Percentiles rank a stretch among this genome's conserved stretches.
phyloP scores from a whole-genome alignment of 768 basidiomycete genomes.

The Tricholoma saponaceum region DNA sequence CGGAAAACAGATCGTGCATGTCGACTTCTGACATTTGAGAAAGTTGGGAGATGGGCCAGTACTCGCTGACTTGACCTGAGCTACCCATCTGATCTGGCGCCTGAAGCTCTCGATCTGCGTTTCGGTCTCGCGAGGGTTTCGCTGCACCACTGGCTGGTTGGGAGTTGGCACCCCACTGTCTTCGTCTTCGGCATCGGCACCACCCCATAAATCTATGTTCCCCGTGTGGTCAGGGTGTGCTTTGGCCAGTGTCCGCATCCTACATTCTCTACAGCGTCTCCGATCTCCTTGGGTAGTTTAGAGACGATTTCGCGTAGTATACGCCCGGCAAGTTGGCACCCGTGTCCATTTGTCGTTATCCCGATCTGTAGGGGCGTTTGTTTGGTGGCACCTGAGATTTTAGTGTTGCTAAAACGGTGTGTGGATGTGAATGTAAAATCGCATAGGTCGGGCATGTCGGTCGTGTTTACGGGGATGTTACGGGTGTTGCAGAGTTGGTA shows the following conservation, averaged over 20 bases:
- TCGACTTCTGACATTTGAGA: constrained; percentile 64
- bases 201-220: neutral
- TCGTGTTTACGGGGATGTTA: constrained; percentile 70
- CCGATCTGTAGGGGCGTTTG: constrained; percentile 64
- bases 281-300: constrained; percentile 66
- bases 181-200: no score
- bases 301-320: constrained; percentile 81
- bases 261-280: constrained; percentile 69
- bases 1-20: constrained; percentile 62
- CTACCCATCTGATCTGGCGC: constrained; percentile 87
- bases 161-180: constrained; percentile 55
- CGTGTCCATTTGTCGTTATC: constrained; percentile 88
- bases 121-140: constrained; percentile 37
- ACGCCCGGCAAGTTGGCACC: constrained; percentile 79
- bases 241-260: constrained; percentile 53
- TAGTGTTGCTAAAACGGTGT: constrained; percentile 68
- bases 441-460: constrained; percentile 82
- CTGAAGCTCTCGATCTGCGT: constrained; percentile 41
- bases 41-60: constrained; percentile 83
- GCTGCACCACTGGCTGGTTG: constrained; percentile 63
- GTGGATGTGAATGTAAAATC: constrained; percentile 87
- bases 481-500: constrained; percentile 47
- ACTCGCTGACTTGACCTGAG: constrained; percentile 96
- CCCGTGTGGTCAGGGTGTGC: constrained; percentile 15
- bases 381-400: constrained; percentile 18